These are phyloP conservation scores for Pichia scutulata DNA, from an alignment of 805 yeast species.

Conservation along the genomic window DNA sequence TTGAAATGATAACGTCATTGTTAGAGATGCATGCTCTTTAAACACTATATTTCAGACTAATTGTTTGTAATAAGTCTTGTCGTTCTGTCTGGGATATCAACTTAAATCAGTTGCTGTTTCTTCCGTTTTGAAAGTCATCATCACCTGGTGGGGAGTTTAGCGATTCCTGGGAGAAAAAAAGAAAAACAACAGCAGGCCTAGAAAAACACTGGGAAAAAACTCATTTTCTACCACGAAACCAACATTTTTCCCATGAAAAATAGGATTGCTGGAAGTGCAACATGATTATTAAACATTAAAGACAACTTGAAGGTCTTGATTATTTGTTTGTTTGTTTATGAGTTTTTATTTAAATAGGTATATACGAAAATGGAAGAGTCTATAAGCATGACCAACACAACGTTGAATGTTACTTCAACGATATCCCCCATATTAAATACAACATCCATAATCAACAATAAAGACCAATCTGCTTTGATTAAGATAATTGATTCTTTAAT, in stretches of 20 bases:
- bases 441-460: not conserved
- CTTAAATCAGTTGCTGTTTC: not conserved
- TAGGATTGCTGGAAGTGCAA: not conserved
- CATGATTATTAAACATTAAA: too few relatives aligned
- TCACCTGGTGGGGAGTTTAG: not conserved
- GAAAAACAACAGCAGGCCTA: not conserved
- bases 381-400: not conserved
- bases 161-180: not conserved
- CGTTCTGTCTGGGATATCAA: not conserved
- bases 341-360: not conserved
- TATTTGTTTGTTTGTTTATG: not conserved
- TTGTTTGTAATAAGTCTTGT: too few relatives aligned
- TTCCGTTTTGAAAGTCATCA: not conserved
- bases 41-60: too few relatives aligned
- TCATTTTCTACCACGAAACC: not conserved
- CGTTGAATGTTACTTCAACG: not conserved
- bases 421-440: not conserved
- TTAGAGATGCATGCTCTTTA: not conserved
- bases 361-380: not conserved
- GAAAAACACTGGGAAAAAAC: not conserved
- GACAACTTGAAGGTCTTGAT: too few relatives aligned
- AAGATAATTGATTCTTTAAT: constrained; percentile 24
- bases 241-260: not conserved
- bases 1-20: not conserved
- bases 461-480: constrained; percentile 14